Base-by-base conservation (phyloP, 2,329 filamentous ascomycete species). In the Madurella mycetomatis region DNA sequence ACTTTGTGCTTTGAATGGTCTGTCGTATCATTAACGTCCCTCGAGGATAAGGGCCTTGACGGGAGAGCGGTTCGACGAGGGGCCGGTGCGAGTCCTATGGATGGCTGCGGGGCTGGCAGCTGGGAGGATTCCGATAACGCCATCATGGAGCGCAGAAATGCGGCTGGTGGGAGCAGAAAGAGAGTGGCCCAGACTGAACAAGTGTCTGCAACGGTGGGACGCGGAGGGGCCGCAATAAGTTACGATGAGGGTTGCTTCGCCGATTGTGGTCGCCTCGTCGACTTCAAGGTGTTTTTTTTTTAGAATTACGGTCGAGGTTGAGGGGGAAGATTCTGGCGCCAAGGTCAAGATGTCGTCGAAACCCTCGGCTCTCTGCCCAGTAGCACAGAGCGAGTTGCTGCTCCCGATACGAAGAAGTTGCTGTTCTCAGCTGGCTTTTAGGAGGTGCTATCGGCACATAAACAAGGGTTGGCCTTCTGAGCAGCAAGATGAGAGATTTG, bases 51-150 rank as follows among this genome's bases (percentile, higher is more conserved):
- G 7, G 64, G 62, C 39, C 59, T 58, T 25, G 61, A 53, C 25
- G 64, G 64, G 4, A 66, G 49, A 5, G 64, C 64, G 7, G 63
- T 66, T 53, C 64, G 58, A 16, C 58, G 51, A 43, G 61, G 56
- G 48, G 55, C 52, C n/a, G 56, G 49, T 4, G 55, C 46, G 25
- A 34, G 17, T 32, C 54, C 57, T 47, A 41, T 47, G 9, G 51
- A 45, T 42, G 46, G 19, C 31, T 49, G 57, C 9, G 57, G 49
- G 5, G 47, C 48, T 37, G 51, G 19, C 17, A 32, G 15, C 37
- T 40, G 49, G 16, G 46, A 53, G 1, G 55, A 32, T 43, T 59
- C 55, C 11, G 61, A 56, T 40, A 62, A 52, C 17, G 60, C 62
- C 63, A 64, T 64, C 13, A 46, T 49, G 34, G 2, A 17, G 16